Evolutionary conservation across 2,329 filamentous ascomycete species (phyloP).

Genomic region (Talaromyces atroroseus): DNA sequence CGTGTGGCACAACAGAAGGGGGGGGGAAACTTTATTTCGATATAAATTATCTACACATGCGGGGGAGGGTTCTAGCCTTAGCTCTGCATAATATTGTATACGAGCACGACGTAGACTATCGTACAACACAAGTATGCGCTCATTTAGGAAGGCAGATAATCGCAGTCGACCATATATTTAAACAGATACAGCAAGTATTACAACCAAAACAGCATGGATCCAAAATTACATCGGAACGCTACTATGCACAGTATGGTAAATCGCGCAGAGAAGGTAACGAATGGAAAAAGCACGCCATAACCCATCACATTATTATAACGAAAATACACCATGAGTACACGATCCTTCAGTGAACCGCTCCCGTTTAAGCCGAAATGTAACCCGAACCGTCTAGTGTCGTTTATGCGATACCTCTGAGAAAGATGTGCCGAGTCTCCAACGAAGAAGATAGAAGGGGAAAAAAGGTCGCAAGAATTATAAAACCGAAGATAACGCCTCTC

Average conservation of each 20-base stretch:
- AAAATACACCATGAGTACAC: neutral
- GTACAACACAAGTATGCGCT: neutral
- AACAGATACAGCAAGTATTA: neutral
- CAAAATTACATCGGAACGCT: neutral
- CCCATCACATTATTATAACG: neutral
- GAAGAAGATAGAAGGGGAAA: neutral
- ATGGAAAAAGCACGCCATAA: neutral
- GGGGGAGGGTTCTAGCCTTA: neutral
- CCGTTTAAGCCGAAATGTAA: neutral
- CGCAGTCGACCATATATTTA: neutral
- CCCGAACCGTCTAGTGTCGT: neutral
- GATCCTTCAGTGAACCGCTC: neutral
- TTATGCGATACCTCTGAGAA: neutral
- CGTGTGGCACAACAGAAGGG: too few species aligned
- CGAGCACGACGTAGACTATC: too few species aligned
- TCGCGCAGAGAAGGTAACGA: neutral
- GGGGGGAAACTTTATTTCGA: too few species aligned
- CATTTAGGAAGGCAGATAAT: neutral
- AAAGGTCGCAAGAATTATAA: neutral
- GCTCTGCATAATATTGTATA: neutral
- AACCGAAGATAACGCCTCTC: slow-evolving; percentile 3
- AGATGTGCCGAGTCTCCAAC: neutral
- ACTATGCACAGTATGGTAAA: neutral
- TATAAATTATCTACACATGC: neutral
- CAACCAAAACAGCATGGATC: neutral